A percentile compares a stretch with the other conserved stretches of the same genome.
Conservation (phyloP, 441 rosid genomes). For the Populus trichocarpa region DNA sequence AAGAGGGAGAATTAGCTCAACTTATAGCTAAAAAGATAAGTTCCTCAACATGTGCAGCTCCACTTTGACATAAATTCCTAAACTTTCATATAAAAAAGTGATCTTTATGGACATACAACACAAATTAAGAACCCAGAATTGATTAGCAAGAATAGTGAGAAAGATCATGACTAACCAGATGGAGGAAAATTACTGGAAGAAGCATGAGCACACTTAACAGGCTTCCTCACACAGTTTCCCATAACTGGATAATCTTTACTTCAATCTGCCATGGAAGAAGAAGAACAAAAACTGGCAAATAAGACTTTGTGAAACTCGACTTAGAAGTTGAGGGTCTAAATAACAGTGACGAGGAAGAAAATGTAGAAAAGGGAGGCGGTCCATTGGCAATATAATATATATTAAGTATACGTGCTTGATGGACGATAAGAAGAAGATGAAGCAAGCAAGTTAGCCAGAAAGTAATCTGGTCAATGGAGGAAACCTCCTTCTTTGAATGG, state of each 20-base stretch:
- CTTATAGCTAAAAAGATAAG: not conserved
- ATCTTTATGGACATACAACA: not conserved
- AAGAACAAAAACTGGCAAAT: not conserved
- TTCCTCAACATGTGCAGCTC: not conserved
- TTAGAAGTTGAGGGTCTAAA: not conserved
- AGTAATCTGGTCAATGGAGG: constrained; percentile 13
- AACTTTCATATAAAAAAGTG: not conserved
- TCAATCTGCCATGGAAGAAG: not conserved
- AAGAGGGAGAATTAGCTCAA: not conserved
- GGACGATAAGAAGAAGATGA: not conserved
- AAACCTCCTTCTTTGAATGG: not conserved
- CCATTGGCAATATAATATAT: not conserved
- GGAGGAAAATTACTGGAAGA: constrained; percentile 32
- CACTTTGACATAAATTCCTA: not conserved
- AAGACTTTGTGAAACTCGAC: not conserved
- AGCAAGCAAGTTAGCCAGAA: not conserved
- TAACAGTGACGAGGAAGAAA: not conserved
- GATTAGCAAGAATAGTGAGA: not conserved
- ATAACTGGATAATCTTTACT: constrained; percentile 12
- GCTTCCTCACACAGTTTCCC: constrained; percentile 50
- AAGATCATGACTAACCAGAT: constrained; percentile 27
- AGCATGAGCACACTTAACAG: constrained; percentile 54
- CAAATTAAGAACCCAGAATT: not conserved
- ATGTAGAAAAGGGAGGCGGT: not conserved
- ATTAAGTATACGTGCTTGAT: no score